These are phyloP conservation scores for Hanseniaspora thailandica DNA, from an alignment of 805 yeast genomes.

Conservation along the genomic window DNA sequence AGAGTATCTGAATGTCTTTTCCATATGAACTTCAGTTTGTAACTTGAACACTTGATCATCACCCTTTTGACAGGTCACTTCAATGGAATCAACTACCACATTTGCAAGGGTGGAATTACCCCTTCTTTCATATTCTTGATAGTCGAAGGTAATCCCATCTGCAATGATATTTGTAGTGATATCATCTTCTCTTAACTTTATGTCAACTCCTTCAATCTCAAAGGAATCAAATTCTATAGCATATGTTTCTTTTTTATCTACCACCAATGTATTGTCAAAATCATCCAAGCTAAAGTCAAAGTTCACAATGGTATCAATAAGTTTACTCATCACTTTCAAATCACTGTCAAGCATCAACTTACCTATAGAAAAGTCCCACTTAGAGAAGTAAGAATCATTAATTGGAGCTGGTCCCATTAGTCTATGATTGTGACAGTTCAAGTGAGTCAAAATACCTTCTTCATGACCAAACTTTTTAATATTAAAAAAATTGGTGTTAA, in stretches of 20 bases:
- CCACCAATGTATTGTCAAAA: slow-evolving; percentile 58
- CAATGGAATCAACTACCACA: slow-evolving; percentile 39
- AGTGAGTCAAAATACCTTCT: slow-evolving; percentile 32
- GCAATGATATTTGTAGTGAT: slow-evolving; percentile 23
- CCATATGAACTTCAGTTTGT: slow-evolving; percentile 46
- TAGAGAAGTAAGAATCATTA: slow-evolving; percentile 78
- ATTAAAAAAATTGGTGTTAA: slow-evolving; percentile 17
- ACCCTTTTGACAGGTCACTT: slow-evolving; percentile 18
- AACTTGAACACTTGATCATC: slow-evolving; percentile 32
- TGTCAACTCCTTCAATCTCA: slow-evolving; percentile 36
- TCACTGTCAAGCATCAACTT: slow-evolving; percentile 42
- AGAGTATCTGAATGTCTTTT: slow-evolving; percentile 47
- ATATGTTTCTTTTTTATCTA: slow-evolving; percentile 43
- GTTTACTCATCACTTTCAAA: slow-evolving; percentile 35
- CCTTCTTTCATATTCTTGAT: slow-evolving; percentile 60
- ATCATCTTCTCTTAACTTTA: slow-evolving; percentile 33
- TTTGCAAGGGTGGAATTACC: slow-evolving; percentile 49
- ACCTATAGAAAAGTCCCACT: slow-evolving; percentile 77
- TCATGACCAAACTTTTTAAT: slow-evolving; percentile 26
- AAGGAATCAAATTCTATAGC: slow-evolving; percentile 63
- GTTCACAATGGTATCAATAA: slow-evolving; percentile 35
- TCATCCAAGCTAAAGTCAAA: slow-evolving; percentile 58
- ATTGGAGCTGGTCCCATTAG: slow-evolving; percentile 86
- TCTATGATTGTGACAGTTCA: slow-evolving; percentile 72
- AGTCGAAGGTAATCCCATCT: slow-evolving; percentile 29